Evolutionary conservation across 2,329 filamentous ascomycete genomes (phyloP).

Genomic region (Colletotrichum australisinense): DNA sequence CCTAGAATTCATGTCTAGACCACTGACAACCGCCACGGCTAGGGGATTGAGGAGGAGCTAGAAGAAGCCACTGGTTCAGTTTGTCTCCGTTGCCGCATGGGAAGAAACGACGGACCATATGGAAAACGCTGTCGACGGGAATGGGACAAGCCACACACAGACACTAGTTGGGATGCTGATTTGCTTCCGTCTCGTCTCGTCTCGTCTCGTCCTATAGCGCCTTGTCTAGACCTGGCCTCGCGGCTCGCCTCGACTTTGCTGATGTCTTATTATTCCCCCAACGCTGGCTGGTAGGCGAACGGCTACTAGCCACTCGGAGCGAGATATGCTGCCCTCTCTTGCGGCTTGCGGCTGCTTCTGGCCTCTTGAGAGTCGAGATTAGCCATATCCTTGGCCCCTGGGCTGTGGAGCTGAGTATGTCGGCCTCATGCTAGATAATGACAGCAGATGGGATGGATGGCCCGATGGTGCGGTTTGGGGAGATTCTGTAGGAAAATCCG

Average conservation of each 20-base stretch:
- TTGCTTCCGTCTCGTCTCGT: constrained; percentile 36
- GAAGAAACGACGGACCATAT: constrained; percentile 24
- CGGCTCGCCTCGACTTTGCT: constrained; percentile 21
- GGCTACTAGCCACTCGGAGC: constrained; percentile 24
- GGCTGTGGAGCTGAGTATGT: not conserved
- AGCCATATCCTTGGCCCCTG: not conserved
- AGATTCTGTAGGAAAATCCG: constrained; percentile 31
- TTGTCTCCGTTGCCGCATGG: constrained; percentile 35
- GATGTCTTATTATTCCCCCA: constrained; percentile 28
- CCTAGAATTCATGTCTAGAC: constrained; percentile 26
- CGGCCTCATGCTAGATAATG: constrained; percentile 14
- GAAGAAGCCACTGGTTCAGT: constrained; percentile 32
- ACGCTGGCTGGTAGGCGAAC: constrained; percentile 25
- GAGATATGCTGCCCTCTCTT: not conserved
- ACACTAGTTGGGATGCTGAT: constrained; percentile 31
- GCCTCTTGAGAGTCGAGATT: no score
- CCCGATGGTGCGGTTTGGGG: constrained; percentile 3
- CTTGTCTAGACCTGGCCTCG: constrained; percentile 25
- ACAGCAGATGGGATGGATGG: constrained; percentile 2
- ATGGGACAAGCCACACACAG: constrained; percentile 32
- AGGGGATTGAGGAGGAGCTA: constrained; percentile 27
- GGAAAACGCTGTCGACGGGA: constrained; percentile 26
- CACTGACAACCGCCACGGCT: constrained; percentile 24
- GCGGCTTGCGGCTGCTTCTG: no score
- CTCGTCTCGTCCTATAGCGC: constrained; percentile 32